Evolutionary conservation across 805 yeast genomes (phyloP).

Genomic region (Saccharomycopsis microspora): DNA sequence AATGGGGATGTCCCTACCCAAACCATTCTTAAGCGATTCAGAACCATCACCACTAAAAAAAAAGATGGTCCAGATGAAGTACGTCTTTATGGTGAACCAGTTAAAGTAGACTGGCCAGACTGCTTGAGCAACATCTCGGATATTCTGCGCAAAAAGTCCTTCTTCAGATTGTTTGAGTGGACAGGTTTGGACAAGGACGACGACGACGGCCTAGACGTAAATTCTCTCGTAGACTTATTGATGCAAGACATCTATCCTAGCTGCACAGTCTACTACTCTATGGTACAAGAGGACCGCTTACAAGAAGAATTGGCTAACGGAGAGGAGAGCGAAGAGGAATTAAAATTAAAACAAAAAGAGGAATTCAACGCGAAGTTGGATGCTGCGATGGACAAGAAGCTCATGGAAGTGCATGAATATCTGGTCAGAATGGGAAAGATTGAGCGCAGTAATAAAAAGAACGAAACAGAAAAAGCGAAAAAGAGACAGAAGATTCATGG

Average conservation of each 20-base stretch:
- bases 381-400: neutral
- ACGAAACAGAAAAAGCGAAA: too few species aligned
- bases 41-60: conserved; percentile 23
- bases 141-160: conserved; percentile 47
- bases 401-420: too few species aligned
- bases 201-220: conserved; percentile 34
- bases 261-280: conserved; percentile 73
- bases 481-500: too few species aligned
- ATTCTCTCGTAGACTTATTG: conserved; percentile 59
- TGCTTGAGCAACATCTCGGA: neutral
- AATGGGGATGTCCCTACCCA: conserved; percentile 38
- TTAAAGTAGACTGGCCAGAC: conserved; percentile 55
- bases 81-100: conserved; percentile 40
- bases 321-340: conserved; percentile 44
- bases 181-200: conserved; percentile 78
- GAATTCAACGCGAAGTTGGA: neutral
- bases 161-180: conserved; percentile 84
- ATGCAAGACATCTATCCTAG: conserved; percentile 77
- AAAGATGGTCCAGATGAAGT: neutral
- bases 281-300: conserved; percentile 52
- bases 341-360: conserved; percentile 17
- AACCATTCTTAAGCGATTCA: conserved; percentile 48
- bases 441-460: too few species aligned
- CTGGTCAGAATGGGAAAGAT: too few species aligned
- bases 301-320: conserved; percentile 45